These are phyloP conservation scores for Monosporascus sp. DNA, from an alignment of 2,329 filamentous ascomycete species.

Conservation along the genomic window DNA sequence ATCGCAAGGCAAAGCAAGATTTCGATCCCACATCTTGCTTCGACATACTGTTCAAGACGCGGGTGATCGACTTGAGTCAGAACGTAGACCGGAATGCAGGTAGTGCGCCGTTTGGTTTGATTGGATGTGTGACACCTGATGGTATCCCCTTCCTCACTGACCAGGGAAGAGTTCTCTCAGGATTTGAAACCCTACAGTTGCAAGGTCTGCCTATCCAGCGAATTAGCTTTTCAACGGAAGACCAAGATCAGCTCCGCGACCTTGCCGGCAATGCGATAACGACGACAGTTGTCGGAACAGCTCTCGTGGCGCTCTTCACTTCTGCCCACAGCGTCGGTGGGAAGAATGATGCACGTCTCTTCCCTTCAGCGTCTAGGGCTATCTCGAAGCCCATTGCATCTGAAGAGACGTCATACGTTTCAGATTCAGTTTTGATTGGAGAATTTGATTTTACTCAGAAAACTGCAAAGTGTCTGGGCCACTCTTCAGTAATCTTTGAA, in stretches of 20 bases:
- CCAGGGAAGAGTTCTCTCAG: slow-evolving; percentile 55
- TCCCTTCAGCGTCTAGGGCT: background rate
- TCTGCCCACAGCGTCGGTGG: slow-evolving; percentile 4
- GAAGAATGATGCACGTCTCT: background rate
- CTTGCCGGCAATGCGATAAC: slow-evolving; percentile 79
- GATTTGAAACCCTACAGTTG: slow-evolving; percentile 57
- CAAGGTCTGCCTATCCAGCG: slow-evolving; percentile 65
- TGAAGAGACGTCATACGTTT: too few species aligned
- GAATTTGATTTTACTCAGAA: slow-evolving; percentile 1
- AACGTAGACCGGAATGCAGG: slow-evolving; percentile 61
- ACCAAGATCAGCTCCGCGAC: slow-evolving; percentile 57
- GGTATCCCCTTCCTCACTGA: slow-evolving; percentile 58
- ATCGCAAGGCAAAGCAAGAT: background rate
- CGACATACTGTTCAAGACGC: slow-evolving; percentile 45
- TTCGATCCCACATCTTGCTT: slow-evolving; percentile 22
- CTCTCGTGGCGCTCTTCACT: slow-evolving; percentile 53
- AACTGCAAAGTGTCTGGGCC: background rate
- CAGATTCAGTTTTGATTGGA: too few species aligned
- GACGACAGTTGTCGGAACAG: slow-evolving; percentile 63
- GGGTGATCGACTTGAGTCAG: slow-evolving; percentile 63
- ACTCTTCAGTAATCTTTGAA: slow-evolving; percentile 8
- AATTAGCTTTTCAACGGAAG: slow-evolving; percentile 61
- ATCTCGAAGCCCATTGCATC: too few species aligned
- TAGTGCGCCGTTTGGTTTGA: slow-evolving; percentile 47
- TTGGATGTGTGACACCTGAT: slow-evolving; percentile 63